Evolutionary conservation across 1,284 basidiomycete species (phyloP).

Genomic region (Boletus sp.): DNA sequence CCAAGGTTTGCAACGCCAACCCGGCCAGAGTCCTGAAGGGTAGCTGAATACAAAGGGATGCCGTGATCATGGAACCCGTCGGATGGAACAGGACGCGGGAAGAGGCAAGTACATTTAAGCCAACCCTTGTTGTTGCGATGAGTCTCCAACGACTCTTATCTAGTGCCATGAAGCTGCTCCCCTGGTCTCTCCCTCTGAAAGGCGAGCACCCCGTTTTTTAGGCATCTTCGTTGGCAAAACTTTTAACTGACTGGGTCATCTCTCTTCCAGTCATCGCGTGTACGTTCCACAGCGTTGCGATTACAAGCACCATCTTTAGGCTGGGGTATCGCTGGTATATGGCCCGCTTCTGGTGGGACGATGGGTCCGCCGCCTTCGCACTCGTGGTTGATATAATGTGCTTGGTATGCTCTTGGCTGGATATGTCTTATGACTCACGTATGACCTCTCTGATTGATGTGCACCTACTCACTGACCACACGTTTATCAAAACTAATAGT

Average conservation of each 20-base stretch:
- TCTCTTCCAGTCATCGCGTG: constrained; percentile 17
- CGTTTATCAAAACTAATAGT: background rate
- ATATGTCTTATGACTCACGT: background rate
- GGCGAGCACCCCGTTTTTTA: constrained; percentile 10
- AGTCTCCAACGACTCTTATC: background rate
- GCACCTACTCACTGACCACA: background rate
- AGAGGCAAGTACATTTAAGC: constrained; percentile 12
- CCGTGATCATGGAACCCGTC: constrained; percentile 14
- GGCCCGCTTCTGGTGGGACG: constrained; percentile 36
- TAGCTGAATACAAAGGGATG: background rate
- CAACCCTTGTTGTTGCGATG: background rate
- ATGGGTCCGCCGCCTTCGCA: constrained; percentile 30
- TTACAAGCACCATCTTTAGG: constrained; percentile 30
- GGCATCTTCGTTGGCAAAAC: background rate
- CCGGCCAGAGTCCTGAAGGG: background rate
- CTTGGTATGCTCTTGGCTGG: constrained; percentile 15
- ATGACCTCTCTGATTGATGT: background rate
- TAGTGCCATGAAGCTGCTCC: background rate
- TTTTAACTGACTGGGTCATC: background rate
- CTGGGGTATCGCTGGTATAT: constrained; percentile 27
- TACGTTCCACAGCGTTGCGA: constrained; percentile 30
- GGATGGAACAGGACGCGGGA: background rate
- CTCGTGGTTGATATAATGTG: constrained; percentile 27
- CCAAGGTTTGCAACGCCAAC: too few relatives aligned
- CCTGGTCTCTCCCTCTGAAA: constrained; percentile 24